Evolutionary conservation across 2,329 filamentous ascomycete genomes (phyloP).

Genomic region (Colletotrichum liriopes): DNA sequence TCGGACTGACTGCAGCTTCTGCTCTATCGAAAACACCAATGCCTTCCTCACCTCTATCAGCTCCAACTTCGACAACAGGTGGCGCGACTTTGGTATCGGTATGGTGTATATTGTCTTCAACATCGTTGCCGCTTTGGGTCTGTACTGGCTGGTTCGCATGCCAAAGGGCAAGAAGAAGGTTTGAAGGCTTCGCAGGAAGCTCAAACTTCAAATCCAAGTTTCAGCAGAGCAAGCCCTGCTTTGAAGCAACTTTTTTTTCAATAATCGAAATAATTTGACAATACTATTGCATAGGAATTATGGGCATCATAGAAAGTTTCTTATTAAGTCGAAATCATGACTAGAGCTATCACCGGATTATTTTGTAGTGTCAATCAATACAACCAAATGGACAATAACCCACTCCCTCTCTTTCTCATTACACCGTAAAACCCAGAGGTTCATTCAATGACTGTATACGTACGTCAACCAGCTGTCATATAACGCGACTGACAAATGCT

Average conservation of each 20-base stretch:
- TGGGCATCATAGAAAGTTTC: not conserved
- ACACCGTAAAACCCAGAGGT: not conserved
- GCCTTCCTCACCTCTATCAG: slow-evolving; percentile 56
- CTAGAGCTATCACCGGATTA: slow-evolving; percentile 2
- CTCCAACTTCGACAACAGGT: slow-evolving; percentile 64
- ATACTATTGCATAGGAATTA: not conserved
- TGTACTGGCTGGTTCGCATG: slow-evolving; percentile 64
- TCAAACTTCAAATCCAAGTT: not conserved
- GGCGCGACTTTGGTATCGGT: slow-evolving; percentile 70
- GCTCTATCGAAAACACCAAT: slow-evolving; percentile 55
- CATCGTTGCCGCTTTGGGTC: slow-evolving; percentile 59
- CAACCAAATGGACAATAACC: not conserved
- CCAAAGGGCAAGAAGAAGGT: slow-evolving; percentile 46
- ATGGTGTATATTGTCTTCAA: slow-evolving; percentile 69
- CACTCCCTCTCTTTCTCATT: not conserved
- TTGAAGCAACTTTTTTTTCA: not conserved
- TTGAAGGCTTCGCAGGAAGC: not conserved
- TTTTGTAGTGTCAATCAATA: not conserved
- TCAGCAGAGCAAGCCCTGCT: not conserved
- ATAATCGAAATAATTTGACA: not conserved
- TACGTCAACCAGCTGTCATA: not conserved
- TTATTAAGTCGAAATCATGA: not conserved
- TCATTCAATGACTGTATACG: not conserved
- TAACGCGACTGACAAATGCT: not conserved
- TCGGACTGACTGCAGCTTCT: slow-evolving; percentile 62